A percentile compares a stretch with the other conserved stretches of the same genome.
These are phyloP conservation scores for Phaeodactylum tricornutum DNA, from an alignment of 108 stramenopile species.

Conservation along the genomic window DNA sequence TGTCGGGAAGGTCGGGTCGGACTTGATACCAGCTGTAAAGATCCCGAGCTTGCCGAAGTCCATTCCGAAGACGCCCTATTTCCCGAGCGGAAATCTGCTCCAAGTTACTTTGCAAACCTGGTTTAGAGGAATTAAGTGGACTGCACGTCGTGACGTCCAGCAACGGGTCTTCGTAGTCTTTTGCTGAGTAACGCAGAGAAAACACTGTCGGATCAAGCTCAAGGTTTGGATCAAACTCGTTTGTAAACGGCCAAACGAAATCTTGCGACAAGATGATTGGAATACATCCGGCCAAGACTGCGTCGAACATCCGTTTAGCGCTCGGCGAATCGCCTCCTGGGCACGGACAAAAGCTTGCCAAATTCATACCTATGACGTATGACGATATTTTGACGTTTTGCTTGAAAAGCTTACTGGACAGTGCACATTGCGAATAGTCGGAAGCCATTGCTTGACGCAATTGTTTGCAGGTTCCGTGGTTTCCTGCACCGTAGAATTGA, in stretches of 20 bases:
- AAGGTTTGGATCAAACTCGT: neutral
- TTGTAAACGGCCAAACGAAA: slow-evolving; percentile 32
- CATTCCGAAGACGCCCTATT: slow-evolving; percentile 19
- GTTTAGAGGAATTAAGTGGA: neutral
- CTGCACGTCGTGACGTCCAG: slow-evolving; percentile 8
- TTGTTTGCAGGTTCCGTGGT: slow-evolving; percentile 17
- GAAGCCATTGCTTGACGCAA: slow-evolving; percentile 12
- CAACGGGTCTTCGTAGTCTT: slow-evolving; percentile 4
- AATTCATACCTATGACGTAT: slow-evolving; percentile 12
- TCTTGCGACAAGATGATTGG: slow-evolving; percentile 36
- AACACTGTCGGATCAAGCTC: slow-evolving; percentile 10
- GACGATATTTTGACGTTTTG: neutral
- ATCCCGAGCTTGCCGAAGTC: slow-evolving; percentile 9
- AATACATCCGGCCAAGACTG: slow-evolving; percentile 35
- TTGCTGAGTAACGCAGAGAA: slow-evolving; percentile 11
- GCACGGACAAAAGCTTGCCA: slow-evolving; percentile 35
- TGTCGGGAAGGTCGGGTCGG: neutral
- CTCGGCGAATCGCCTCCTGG: slow-evolving; percentile 46
- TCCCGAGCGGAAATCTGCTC: slow-evolving; percentile 15
- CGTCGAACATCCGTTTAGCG: slow-evolving; percentile 50
- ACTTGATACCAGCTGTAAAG: slow-evolving; percentile 18
- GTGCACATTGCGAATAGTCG: slow-evolving; percentile 6
- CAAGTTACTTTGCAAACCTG: neutral
- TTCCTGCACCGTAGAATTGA: slow-evolving; percentile 11
- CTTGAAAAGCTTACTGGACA: neutral